phyloP scores from a whole-genome alignment of 208 protist genomes.

The Trypanosomatidae sp. region DNA sequence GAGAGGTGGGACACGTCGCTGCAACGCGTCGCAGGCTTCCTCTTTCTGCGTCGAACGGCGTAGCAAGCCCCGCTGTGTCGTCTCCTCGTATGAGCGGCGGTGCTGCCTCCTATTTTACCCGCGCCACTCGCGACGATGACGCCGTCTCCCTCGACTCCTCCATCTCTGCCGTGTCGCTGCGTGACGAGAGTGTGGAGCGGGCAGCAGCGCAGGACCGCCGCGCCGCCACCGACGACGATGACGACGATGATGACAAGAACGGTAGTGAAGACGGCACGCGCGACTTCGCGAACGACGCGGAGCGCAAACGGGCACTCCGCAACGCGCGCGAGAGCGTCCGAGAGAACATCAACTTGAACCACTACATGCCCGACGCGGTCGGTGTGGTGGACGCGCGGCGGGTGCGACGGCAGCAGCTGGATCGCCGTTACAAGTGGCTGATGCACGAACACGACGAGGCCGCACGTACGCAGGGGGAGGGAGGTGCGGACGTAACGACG shows the following conservation, averaged over 20 bases:
- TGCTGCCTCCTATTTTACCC: not conserved
- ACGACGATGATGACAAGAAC: conserved; percentile 13
- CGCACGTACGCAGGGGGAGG: conserved; percentile 8
- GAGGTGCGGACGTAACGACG: not conserved
- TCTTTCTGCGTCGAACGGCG: not conserved
- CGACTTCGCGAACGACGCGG: conserved; percentile 29
- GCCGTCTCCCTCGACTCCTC: conserved; percentile 53
- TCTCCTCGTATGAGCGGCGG: not conserved
- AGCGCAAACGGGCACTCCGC: conserved; percentile 29
- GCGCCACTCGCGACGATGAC: conserved; percentile 9
- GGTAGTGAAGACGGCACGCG: conserved; percentile 22
- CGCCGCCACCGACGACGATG: conserved; percentile 1
- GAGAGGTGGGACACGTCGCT: too few relatives aligned
- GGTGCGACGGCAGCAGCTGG: conserved; percentile 21
- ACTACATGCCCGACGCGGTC: conserved; percentile 57
- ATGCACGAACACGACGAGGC: conserved; percentile 22
- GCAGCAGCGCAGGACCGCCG: conserved; percentile 28
- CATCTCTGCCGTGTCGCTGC: conserved; percentile 64
- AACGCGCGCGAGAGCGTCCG: conserved; percentile 53
- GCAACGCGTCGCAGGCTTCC: not conserved
- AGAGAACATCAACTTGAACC: conserved; percentile 69
- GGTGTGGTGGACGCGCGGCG: conserved; percentile 21
- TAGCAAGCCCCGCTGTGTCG: not conserved
- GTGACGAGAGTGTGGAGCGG: conserved; percentile 45
- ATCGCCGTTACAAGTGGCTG: conserved; percentile 40